Evolutionary conservation across 768 basidiomycete species (phyloP), one percentile per base, ranked within the genome.

Genomic region (Macrolepiota albuminosa): DNA sequence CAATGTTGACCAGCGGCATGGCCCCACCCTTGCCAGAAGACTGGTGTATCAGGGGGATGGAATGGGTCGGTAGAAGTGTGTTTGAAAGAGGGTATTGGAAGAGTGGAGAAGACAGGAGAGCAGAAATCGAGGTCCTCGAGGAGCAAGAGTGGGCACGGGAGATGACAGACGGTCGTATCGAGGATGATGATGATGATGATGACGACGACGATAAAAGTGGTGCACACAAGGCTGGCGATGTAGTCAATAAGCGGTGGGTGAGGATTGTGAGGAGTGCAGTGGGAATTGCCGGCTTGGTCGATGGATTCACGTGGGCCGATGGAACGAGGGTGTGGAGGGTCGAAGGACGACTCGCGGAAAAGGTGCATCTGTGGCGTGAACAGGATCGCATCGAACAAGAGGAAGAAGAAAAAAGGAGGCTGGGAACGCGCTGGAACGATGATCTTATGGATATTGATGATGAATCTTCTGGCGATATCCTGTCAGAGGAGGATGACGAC

Each of bases 61-160:
- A 95, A 66, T 99, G 97, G 97, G 88, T 93, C 4, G 89, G 92
- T 6, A 81, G 93, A 60, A 84, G 85, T 61, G 87, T 98, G 16
- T 98, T 89, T 69, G 94, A 96, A 71, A 85, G 92, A 43, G 96
- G 95, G 0, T 98, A 88, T 71, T 99, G 97, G 97, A 91, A 89
- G 69, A 77, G 78, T n/a, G 83, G 82, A 36, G 88, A 87, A 54
- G 86, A 87, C 58, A 78, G 81, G 43, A 72, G 72, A 61, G 73
- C 76, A 0, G 96, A 98, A 77, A 79, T 91, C 57, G 94, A 95
- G 66, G 87, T 95, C 0, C 77, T 96, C 51, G 81, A 89, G 55
- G 73, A 80, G 56, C 76, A 79, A 10, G 86, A 91, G 66, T 74
- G 70, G 40, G 31, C 45, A 1, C 76, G 74, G 11, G 84, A 86